Base-by-base conservation (phyloP, 306 rosid species). In the Ormosia semicastrata region DNA sequence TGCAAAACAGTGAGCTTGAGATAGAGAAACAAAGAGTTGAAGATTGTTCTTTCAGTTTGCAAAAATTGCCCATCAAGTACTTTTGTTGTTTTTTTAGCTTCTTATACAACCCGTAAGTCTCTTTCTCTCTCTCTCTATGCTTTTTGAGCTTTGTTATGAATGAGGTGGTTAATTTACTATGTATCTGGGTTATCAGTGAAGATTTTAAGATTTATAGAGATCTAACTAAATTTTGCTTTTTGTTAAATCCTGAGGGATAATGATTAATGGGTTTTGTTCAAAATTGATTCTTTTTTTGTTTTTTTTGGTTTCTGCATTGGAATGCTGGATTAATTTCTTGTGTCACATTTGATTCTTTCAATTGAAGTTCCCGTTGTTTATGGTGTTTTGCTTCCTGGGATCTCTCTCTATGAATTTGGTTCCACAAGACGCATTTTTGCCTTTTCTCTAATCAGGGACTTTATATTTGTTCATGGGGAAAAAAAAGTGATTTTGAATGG, bases 91-190 rank as follows among this genome's bases (percentile, higher is more conserved):
- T 66, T 66, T 66, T 81, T 86, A 84, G 53, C 88, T 80, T 85
- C 92, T 88, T 86, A 91, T 91, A 90, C 94, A 87, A 83, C 70
- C 84, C 43, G 87, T 85, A 83, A 76, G 84, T 86, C 73, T 64
- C 72, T 41, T 2, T 32, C 29, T 63, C 40, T 33, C 11, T 76
- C 46, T 75, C 1, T 59, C 2, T 49, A 10, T 39, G 18, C 9
- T 50, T 73, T 79, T 17, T 3, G 1, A 56, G 53, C 36, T 82
- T 73, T 56, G 40, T 49, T 68, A 56, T 41, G 80, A 70, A 54
- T 59, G 60, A 59, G 64, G 15, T 52, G 63, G 29, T 41, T 75
- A 34, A 36, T 52, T 41, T 32, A 57, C 63, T 76, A 29, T 29
- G 33, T 56, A 58, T 47, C 34, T 32, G 56, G 79, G 47, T 15